phyloP scores from a whole-genome alignment of 768 basidiomycete genomes.

The Neoboletus subvelutipes region DNA sequence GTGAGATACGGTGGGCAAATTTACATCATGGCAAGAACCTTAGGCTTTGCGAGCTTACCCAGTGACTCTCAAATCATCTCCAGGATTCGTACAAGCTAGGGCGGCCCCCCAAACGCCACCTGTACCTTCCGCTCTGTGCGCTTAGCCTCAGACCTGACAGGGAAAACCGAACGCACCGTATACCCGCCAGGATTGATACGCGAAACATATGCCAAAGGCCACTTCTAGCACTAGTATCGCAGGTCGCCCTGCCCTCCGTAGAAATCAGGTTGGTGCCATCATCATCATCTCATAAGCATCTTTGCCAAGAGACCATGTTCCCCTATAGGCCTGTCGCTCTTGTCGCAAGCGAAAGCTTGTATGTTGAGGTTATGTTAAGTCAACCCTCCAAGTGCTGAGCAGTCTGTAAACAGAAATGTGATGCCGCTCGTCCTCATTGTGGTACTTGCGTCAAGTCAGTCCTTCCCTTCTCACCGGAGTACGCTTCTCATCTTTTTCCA shows the following conservation, averaged over 20 bases:
- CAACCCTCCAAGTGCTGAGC: conserved; percentile 2
- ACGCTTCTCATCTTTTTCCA: conserved; percentile 29
- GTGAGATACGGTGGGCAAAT: conserved; percentile 22
- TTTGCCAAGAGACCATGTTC: conserved; percentile 3
- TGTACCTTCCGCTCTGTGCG: background rate
- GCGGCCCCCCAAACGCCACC: background rate
- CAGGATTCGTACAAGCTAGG: background rate
- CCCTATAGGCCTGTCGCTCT: conserved; percentile 66
- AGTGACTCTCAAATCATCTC: background rate
- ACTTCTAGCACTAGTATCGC: conserved; percentile 35
- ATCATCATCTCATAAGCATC: conserved; percentile 2
- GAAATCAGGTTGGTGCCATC: conserved; percentile 61
- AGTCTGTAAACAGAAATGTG: conserved; percentile 66
- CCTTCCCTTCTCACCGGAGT: background rate
- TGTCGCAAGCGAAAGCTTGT: conserved; percentile 86
- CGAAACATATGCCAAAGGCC: conserved; percentile 63
- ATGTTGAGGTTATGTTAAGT: conserved; percentile 28
- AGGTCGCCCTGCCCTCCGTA: conserved; percentile 64
- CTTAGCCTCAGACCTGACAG: background rate
- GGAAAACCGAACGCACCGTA: background rate
- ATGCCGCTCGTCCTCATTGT: conserved; percentile 83
- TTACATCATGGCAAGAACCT: conserved; percentile 15
- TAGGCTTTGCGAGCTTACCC: background rate
- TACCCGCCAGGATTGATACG: background rate
- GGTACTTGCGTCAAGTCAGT: conserved; percentile 80